phyloP scores from a whole-genome alignment of 2,329 filamentous ascomycete species.

The Incumbomyces lentus region DNA sequence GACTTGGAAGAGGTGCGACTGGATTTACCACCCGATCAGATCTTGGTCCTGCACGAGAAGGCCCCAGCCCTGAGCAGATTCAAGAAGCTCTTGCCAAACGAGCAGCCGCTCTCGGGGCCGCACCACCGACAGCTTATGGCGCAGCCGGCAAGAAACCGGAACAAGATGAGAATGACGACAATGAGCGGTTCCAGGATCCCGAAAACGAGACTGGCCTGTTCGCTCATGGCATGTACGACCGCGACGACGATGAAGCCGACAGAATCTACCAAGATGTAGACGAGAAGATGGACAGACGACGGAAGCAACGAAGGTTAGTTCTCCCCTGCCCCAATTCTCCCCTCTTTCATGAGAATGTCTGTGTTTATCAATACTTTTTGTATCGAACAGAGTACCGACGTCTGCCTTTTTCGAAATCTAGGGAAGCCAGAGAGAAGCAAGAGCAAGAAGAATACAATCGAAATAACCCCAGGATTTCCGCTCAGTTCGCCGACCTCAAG shows the following conservation, averaged over 20 bases:
- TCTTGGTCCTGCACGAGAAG: slow-evolving; percentile 86
- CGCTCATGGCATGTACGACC: slow-evolving; percentile 88
- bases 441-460: slow-evolving; percentile 92
- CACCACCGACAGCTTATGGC: slow-evolving; percentile 64
- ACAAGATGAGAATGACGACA: slow-evolving; percentile 62
- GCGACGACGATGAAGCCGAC: slow-evolving; percentile 96
- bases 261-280: slow-evolving; percentile 92
- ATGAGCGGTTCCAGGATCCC: slow-evolving; percentile 83
- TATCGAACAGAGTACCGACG: slow-evolving; percentile 70
- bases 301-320: slow-evolving; percentile 78
- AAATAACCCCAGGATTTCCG: slow-evolving; percentile 95
- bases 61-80: slow-evolving; percentile 94
- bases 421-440: slow-evolving; percentile 86
- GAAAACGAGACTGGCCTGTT: slow-evolving; percentile 96
- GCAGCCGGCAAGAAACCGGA: slow-evolving; percentile 49
- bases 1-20: slow-evolving; percentile 92
- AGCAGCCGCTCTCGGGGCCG: slow-evolving; percentile 66
- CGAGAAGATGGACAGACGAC: slow-evolving; percentile 87
- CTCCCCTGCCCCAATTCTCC: slow-evolving; percentile 11
- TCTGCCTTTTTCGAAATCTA: slow-evolving; percentile 48
- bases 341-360: slow-evolving; percentile 12
- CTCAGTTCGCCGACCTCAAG: slow-evolving; percentile 95
- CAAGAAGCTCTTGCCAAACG: slow-evolving; percentile 94
- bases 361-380: slow-evolving; percentile 59
- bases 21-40: slow-evolving; percentile 97